A percentile compares a stretch with the other conserved stretches of the same genome.
Evolutionary conservation across 192 early-diverging fungal genomes (phyloP).

Genomic region (Coemansia sp.): DNA sequence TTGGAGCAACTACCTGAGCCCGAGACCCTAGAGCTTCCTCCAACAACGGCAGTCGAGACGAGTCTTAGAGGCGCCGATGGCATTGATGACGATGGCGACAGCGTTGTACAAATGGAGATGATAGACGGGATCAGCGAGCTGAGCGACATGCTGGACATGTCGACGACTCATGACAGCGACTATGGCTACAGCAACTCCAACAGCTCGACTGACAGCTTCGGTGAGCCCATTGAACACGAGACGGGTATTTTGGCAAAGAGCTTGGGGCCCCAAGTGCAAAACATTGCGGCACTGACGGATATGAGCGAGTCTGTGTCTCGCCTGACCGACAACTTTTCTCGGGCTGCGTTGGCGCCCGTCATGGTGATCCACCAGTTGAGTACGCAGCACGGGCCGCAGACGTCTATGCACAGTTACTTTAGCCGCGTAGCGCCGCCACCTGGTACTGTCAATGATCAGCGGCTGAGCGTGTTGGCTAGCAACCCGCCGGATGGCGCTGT

Average conservation of each 20-base stretch:
- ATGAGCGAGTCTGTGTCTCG: constrained; percentile 11
- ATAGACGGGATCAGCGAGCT: constrained; percentile 41
- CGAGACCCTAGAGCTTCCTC: constrained; percentile 42
- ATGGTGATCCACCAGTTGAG: constrained; percentile 32
- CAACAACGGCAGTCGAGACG: constrained; percentile 19
- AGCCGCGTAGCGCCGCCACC: neutral
- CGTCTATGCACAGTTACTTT: constrained; percentile 3
- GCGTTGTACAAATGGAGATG: constrained; percentile 48
- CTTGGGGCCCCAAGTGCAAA: constrained; percentile 9
- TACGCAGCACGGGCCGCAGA: neutral
- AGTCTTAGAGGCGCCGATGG: neutral
- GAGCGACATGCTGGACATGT: constrained; percentile 40
- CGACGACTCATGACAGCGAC: constrained; percentile 29
- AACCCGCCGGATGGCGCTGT: neutral
- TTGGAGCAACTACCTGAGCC: constrained; percentile 39
- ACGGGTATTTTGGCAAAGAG: constrained; percentile 40
- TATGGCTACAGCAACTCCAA: constrained; percentile 38
- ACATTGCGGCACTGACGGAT: neutral
- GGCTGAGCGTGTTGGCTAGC: neutral
- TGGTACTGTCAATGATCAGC: neutral
- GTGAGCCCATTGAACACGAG: constrained; percentile 49
- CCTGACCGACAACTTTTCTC: constrained; percentile 11
- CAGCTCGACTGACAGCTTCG: constrained; percentile 53
- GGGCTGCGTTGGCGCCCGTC: constrained; percentile 10
- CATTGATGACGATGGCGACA: constrained; percentile 11